These are phyloP conservation scores for Dothideomycetes sp. DNA, from an alignment of 2,329 filamentous ascomycete species.

Conservation along the genomic window DNA sequence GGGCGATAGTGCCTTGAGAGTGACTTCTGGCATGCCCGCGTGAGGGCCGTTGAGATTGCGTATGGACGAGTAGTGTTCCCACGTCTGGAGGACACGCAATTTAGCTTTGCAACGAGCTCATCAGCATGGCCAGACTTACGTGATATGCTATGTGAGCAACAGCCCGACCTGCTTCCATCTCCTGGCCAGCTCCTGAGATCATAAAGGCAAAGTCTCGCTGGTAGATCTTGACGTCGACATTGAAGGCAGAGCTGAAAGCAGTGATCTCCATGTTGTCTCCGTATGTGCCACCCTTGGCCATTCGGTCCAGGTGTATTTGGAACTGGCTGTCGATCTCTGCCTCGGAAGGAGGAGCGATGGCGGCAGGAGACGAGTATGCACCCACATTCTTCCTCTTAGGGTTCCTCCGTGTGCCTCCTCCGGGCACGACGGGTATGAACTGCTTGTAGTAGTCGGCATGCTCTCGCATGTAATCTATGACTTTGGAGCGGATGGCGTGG, in stretches of 20 bases:
- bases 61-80: conserved; percentile 60
- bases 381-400: conserved; percentile 49
- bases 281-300: conserved; percentile 52
- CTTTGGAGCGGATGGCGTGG: conserved; percentile 47
- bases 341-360: conserved; percentile 39
- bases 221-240: conserved; percentile 55
- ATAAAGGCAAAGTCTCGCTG: conserved; percentile 44
- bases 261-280: conserved; percentile 60
- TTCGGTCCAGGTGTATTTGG: conserved; percentile 48
- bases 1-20: conserved; percentile 27
- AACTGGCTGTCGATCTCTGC: conserved; percentile 46
- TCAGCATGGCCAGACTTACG: conserved; percentile 38
- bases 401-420: conserved; percentile 47
- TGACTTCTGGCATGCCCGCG: conserved; percentile 44
- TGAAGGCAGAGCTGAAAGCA: conserved; percentile 54
- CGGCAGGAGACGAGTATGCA: conserved; percentile 37
- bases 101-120: too few relatives aligned
- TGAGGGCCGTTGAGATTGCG: conserved; percentile 52
- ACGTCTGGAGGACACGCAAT: conserved; percentile 37
- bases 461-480: conserved; percentile 54
- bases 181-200: conserved; percentile 35
- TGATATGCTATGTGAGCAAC: conserved; percentile 54
- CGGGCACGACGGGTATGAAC: conserved; percentile 49
- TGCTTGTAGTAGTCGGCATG: conserved; percentile 54
- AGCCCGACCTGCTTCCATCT: conserved; percentile 20